Evolutionary conservation across 164 flowering plant species (phyloP), one percentile per base, ranked within the genome.

Genomic region (Brasenia schreberi): DNA sequence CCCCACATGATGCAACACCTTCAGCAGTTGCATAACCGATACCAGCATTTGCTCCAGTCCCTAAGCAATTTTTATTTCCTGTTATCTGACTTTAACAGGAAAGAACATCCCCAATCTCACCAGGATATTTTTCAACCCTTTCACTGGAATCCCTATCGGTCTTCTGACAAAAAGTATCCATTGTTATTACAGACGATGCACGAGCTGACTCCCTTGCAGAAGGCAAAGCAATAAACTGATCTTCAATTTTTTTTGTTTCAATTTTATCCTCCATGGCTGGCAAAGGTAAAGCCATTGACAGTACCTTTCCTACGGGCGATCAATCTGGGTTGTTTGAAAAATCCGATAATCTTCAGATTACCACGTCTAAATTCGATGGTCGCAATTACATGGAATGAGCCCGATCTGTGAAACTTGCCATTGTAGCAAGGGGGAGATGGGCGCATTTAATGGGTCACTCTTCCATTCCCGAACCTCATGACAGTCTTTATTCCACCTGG

Each of bases 21-120:
- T 94, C 81, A 17, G 97, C 95, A 61, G 93, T 75, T 0, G 95
- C 92, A 72, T 77, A 94, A 58, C 98, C 97, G 58, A 94, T 81
- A 64, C 97, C 98, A 19, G 98, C 84, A 79, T 94, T 94, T 0
- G 97, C 97, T 70, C 98, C 98, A 1, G 98, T 94, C 11, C 90
- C 89, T n/a, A 94, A 53, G 76, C 98, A 94, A 73, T 84, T 90
- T 78, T n/a, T n/a, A n/a, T 87, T 90, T 64, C 96, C 96, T 43
- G 89, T 84, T 33, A 43, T 94, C 27, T 23, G 27, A 23, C 2
- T n/a, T n/a, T n/a, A n/a, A n/a, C n/a, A n/a, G n/a, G n/a, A n/a
- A n/a, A n/a, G 84, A 60, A 77, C 77, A 66, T 94, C 99, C 71
- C 85, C 92, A 70, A 84, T 65, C 68, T 88, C 88, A n/a, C 82